Evolutionary conservation across 345 rosid species (phyloP), one percentile per base, ranked within the genome.

Genomic region (Excoecaria agallocha): DNA sequence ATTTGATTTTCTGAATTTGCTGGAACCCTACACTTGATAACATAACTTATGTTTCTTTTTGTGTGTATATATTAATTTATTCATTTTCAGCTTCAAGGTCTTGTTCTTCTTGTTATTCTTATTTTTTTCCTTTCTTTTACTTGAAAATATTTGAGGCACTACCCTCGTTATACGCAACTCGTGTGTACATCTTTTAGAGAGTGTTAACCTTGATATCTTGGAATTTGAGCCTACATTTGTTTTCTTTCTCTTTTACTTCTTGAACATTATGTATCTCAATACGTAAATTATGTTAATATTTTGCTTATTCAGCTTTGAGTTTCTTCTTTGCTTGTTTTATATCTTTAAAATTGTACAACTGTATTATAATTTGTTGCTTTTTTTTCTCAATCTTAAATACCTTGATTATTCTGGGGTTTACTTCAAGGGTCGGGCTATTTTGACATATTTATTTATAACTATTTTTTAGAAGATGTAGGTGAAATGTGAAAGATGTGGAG

Each of bases 401-500:
- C 30, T 30, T n/a, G 15, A 3, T 13, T 52, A 4, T 52, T 52
- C 19, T 52, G 56, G 56, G 8, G n/a, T 55, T 55, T 55, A 55
- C 59, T 55, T 55, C 1, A n/a, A 52, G 3, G 24, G n/a, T 55
- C 20, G n/a, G 1, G 6, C n/a, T n/a, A 2, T 46, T 0, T 13
- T 2, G n/a, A 13, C 55, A 6, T 37, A 19, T 73, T 66, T 25
- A 38, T 58, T 38, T 50, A 50, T 66, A 59, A 39, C 10, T 68
- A 59, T 45, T 30, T 72, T 62, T 38, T 60, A 50, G 70, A 72
- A 35, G 50, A 39, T 79, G 76, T 78, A 94, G 98, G 48, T 94
- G 78, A 92, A 84, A 83, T 94, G 98, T 22, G 94, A 87, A 67
- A 81, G 81, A 35, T 94, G 96, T 46, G 94, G 97, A 61, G 98